Evolutionary conservation across 345 rosid species (phyloP).

Genomic region (Rhodamnia argentea): DNA sequence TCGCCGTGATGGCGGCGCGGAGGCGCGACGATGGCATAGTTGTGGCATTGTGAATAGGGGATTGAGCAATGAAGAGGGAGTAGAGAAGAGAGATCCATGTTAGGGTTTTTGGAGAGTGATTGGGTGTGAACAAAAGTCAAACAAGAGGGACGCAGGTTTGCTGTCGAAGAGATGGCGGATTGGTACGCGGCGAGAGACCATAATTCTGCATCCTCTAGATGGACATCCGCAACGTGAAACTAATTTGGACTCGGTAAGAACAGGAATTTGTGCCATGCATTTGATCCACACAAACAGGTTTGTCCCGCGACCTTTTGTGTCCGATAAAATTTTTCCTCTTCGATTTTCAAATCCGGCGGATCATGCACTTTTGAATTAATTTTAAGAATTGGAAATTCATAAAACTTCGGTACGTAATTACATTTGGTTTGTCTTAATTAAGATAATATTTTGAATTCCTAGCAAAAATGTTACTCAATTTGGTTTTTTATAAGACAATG

Average conservation of each 20-base stretch:
- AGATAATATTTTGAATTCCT: not conserved
- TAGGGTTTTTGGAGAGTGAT: no score
- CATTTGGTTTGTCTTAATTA: not conserved
- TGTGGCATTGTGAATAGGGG: not conserved
- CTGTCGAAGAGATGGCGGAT: no score
- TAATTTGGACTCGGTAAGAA: not conserved
- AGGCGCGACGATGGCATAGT: not conserved
- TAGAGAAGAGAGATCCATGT: not conserved
- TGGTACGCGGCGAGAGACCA: no score
- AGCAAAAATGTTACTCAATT: not conserved
- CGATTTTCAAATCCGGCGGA: not conserved
- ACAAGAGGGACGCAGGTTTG: no score
- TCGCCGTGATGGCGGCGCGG: not conserved
- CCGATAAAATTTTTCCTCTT: not conserved
- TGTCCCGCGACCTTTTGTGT: not conserved
- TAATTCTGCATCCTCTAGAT: no score
- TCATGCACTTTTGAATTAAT: not conserved
- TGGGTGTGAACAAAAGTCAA: no score
- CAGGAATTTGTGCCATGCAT: not conserved
- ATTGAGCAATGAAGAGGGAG: not conserved
- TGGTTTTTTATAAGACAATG: not conserved
- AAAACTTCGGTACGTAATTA: accelerated
- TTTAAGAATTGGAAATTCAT: not conserved
- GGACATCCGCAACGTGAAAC: no score
- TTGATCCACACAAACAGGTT: not conserved